Percentiles rank a stretch among this genome's conserved stretches.
phyloP scores from a whole-genome alignment of 164 flowering plant genomes.

The Magnolia officinalis region DNA sequence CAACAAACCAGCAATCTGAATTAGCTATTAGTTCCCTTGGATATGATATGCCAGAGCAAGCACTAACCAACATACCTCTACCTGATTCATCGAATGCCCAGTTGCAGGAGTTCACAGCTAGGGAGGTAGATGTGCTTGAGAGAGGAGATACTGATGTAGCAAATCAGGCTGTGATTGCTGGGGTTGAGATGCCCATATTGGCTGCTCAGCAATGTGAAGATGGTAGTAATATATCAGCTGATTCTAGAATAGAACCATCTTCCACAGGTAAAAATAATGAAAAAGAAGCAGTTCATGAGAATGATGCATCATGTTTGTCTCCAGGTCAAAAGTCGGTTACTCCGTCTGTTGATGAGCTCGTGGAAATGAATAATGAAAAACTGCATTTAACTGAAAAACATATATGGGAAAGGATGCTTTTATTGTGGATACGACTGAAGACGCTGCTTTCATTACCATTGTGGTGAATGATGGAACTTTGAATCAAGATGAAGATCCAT shows the following conservation, averaged over 20 bases:
- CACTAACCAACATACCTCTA: slow-evolving; percentile 3
- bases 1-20: slow-evolving; percentile 23
- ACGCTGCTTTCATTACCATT: slow-evolving; percentile 14
- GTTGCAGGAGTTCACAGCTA: slow-evolving; percentile 12
- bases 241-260: slow-evolving; percentile 2
- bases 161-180: slow-evolving; percentile 12
- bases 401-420: slow-evolving; percentile 23
- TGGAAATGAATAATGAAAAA: slow-evolving; percentile 3
- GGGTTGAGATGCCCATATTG: slow-evolving; percentile 15
- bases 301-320: slow-evolving; percentile 11
- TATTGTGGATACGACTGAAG: slow-evolving; percentile 16
- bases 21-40: slow-evolving; percentile 8
- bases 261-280: slow-evolving; percentile 10
- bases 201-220: slow-evolving; percentile 12
- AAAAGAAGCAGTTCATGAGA: slow-evolving; percentile 16
- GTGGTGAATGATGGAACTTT: slow-evolving; percentile 16
- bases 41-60: slow-evolving; percentile 20
- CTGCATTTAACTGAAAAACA: neutral
- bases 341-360: slow-evolving; percentile 7
- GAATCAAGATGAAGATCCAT: slow-evolving; percentile 17
- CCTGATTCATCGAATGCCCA: slow-evolving; percentile 17
- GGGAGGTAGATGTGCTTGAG: slow-evolving; percentile 28
- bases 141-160: slow-evolving; percentile 31
- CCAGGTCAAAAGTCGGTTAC: slow-evolving; percentile 19
- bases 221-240: slow-evolving; percentile 7